phyloP scores from a whole-genome alignment of 495 filamentous ascomycete species.

The Daldinia childiae region DNA sequence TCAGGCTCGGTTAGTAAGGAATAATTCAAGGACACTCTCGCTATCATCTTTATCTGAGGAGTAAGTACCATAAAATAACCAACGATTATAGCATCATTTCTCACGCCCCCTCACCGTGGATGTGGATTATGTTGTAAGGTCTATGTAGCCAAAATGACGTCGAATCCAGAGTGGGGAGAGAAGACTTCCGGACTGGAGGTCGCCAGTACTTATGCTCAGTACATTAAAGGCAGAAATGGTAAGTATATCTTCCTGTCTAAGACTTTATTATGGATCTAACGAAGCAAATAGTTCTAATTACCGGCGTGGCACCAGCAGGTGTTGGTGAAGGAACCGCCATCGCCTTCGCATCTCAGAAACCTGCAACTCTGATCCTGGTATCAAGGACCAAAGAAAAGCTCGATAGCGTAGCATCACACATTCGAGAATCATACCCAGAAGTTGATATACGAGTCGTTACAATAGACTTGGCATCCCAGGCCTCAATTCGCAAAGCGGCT shows the following conservation, averaged over 20 bases:
- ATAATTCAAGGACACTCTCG: not conserved
- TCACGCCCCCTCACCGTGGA: not conserved
- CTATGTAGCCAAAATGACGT: conserved; percentile 45
- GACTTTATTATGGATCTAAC: not conserved
- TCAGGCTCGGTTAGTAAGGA: conserved; percentile 25
- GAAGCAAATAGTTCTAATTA: conserved; percentile 52
- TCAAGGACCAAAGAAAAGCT: conserved; percentile 63
- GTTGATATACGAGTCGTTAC: conserved; percentile 52
- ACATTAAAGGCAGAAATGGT: conserved; percentile 53
- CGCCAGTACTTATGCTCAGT: conserved; percentile 51
- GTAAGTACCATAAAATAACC: not conserved
- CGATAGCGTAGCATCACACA: conserved; percentile 55
- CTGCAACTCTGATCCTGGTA: conserved; percentile 61
- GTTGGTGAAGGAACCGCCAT: conserved; percentile 63
- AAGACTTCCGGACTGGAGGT: conserved; percentile 56
- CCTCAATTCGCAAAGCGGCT: conserved; percentile 55
- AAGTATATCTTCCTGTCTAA: not conserved
- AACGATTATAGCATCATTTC: not conserved
- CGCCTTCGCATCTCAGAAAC: conserved; percentile 63
- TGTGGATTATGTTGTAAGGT: not conserved
- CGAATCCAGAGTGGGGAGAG: conserved; percentile 55
- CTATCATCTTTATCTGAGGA: not conserved
- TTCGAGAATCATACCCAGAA: conserved; percentile 47
- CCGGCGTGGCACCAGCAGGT: conserved; percentile 62
- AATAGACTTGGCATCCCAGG: conserved; percentile 60